Evolutionary conservation across 176 grass and related monocot genomes (phyloP), one percentile per base, ranked within the genome.

Genomic region (Rhynchospora breviuscula): DNA sequence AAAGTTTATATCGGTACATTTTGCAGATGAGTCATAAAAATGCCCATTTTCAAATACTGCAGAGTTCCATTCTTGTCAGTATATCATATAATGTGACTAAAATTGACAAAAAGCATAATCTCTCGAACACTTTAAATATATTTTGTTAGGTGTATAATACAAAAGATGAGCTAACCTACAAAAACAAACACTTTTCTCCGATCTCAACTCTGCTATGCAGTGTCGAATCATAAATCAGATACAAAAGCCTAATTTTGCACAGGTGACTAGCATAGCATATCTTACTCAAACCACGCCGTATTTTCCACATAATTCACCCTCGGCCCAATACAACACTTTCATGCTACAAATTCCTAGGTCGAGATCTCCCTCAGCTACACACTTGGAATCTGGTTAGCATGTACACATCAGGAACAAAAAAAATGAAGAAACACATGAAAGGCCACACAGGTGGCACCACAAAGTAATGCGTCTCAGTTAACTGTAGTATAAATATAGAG

Each of bases 401-500:
- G 73, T 78, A 51, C 58, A 52, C 81, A 56, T 73, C 6, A 75
- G 14, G 47, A 51, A 75, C 21, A 52, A 75, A 51, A 75, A 11
- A 52, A 75, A 53, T 29, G 71, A 75, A 48, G 71, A 51, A 53
- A 5, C 47, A 29, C 71, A 75, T 75, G 47, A 75, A 74, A 75
- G 45, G 45, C 21, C 70, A 73, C 45, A 73, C 45, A 1, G 46
- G 45, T 49, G 19, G 69, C 8, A 8, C 45, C 69, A 74, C 70
- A 74, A 69, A 72, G 46, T 48, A 49, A 52, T 22, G 21, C 52
- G 72, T 77, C 54, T 29, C 72, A 54, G 72, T 77, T 56, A 77
- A 77, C 72, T 71, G 10, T 47, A 78, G 84, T 87, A 84, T 84
- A 67, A 59, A 75, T 52, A 78, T 82, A 49, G 43, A 82, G 61